These are phyloP conservation scores for Echinosophora koreensis DNA, from an alignment of 306 rosid genomes.

Conservation along the genomic window DNA sequence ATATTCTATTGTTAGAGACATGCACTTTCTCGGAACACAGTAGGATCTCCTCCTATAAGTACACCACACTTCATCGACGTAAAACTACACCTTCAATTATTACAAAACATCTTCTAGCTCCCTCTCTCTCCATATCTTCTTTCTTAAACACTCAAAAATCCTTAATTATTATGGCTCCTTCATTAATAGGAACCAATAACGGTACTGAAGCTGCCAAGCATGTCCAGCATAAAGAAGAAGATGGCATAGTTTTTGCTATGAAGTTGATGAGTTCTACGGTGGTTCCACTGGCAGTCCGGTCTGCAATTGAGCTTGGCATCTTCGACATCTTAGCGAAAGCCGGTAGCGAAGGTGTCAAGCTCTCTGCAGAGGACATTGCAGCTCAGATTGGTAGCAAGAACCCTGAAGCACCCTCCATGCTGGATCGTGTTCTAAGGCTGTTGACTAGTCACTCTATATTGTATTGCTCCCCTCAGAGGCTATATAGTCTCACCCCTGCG, in stretches of 20 bases:
- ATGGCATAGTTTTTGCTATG: constrained; percentile 39
- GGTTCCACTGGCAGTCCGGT: constrained; percentile 46
- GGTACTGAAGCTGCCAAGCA: too few relatives aligned
- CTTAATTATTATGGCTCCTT: neutral
- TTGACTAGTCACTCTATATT: constrained; percentile 60
- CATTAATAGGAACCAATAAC: too few relatives aligned
- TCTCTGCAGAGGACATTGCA: constrained; percentile 56
- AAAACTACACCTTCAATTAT: too few relatives aligned
- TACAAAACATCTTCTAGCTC: too few relatives aligned
- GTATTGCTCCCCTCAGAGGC: constrained; percentile 43
- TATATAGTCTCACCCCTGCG: constrained; percentile 53
- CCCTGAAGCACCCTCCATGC: constrained; percentile 55
- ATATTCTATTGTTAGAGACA: too few relatives aligned
- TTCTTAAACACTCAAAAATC: too few relatives aligned
- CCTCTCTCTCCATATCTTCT: too few relatives aligned
- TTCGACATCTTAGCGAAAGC: constrained; percentile 59
- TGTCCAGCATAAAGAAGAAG: too few relatives aligned
- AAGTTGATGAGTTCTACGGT: constrained; percentile 23
- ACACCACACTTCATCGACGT: too few relatives aligned
- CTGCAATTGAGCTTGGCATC: constrained; percentile 58
- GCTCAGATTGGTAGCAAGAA: constrained; percentile 47
- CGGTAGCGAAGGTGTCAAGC: constrained; percentile 44
- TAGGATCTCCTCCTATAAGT: too few relatives aligned
- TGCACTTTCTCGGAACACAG: too few relatives aligned
- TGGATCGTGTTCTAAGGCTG: constrained; percentile 63